Evolutionary conservation across 257 asterid species (phyloP), one percentile per base, ranked within the genome.

Genomic region (Echites panduratus): DNA sequence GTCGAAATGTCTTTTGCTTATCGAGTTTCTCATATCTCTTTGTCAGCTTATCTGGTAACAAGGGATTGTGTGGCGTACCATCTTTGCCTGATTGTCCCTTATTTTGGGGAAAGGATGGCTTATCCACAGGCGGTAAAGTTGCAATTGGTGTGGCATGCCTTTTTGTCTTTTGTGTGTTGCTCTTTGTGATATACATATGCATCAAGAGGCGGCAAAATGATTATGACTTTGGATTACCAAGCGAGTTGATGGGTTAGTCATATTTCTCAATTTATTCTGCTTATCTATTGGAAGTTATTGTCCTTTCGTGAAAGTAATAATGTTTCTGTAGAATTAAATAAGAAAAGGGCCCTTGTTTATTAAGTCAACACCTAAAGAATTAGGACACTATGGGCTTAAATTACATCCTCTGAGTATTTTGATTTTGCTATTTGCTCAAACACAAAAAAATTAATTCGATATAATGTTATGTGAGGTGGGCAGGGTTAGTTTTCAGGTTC

Each of bases 21-120:
- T 41, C 70, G 38, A 38, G 48, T 38, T 63, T 64, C 69, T 38
- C 7, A 64, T 47, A 47, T 75, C 57, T 52, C 43, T 73, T 78
- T 75, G 44, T 74, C 88, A 95, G 98, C 82, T 89, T 95, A 41
- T 89, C 92, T 48, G 88, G 90, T 72, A 92, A 95, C 85, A 92
- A 90, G 84, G 90, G 91, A 73, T 75, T 95, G 76, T 95, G 98
- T 17, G 97, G 99, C 7, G 93, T 83, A 72, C 97, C 99, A 47
- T 77, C 97, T 72, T 81, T 95, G 76, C 96, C 94, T 0, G 78
- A 87, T 67, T 95, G 99, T 65, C 86, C 98, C 0, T 73, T 90
- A 62, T 83, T 95, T 69, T 90, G 99, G 99, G 93, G 89, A 44
- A 89, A 84, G 77, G 73, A 85, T 53, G 96, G 98, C 35, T 82